These are phyloP conservation scores for Hymenoscyphus linearis DNA, from an alignment of 2,329 filamentous ascomycete genomes.

Conservation along the genomic window DNA sequence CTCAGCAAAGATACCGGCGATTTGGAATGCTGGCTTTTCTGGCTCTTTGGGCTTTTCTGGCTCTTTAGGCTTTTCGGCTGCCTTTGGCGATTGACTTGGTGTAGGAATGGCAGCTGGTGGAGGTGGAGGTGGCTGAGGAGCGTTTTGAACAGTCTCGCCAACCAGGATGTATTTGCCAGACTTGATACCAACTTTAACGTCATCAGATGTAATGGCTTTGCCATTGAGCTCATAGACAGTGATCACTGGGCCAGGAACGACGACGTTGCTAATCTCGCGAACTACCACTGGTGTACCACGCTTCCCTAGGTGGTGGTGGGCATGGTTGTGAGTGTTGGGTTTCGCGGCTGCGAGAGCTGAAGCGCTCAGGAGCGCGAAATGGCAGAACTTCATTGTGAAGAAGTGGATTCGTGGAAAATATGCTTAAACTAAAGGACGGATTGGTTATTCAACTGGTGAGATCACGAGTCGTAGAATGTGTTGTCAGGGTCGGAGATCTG, in stretches of 20 bases:
- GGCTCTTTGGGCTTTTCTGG: too few species aligned
- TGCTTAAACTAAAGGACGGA: conserved; percentile 11
- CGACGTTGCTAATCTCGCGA: conserved; percentile 35
- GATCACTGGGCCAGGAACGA: conserved; percentile 54
- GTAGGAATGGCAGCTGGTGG: conserved; percentile 29
- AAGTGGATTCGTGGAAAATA: conserved; percentile 27
- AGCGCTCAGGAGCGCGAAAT: conserved; percentile 27
- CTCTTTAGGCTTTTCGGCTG: too few species aligned
- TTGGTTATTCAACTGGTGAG: conserved; percentile 13
- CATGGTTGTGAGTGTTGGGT: conserved; percentile 50
- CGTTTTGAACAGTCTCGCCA: conserved; percentile 45
- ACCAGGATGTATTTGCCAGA: conserved; percentile 66
- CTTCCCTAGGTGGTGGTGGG: conserved; percentile 55
- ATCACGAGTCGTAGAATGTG: conserved; percentile 11
- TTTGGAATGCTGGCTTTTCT: too few species aligned
- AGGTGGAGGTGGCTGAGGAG: conserved; percentile 38
- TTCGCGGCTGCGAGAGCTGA: conserved; percentile 51
- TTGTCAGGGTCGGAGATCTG: conserved; percentile 15
- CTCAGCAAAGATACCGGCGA: conserved; percentile 13
- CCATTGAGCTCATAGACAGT: conserved; percentile 69
- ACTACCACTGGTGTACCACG: conserved; percentile 45
- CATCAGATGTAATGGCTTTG: conserved; percentile 49
- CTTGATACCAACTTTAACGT: conserved; percentile 67
- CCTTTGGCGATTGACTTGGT: conserved; percentile 23
- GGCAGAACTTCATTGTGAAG: conserved; percentile 33